Conservation (phyloP, 257 asterid species). For the Penstemon davidsonii region DNA sequence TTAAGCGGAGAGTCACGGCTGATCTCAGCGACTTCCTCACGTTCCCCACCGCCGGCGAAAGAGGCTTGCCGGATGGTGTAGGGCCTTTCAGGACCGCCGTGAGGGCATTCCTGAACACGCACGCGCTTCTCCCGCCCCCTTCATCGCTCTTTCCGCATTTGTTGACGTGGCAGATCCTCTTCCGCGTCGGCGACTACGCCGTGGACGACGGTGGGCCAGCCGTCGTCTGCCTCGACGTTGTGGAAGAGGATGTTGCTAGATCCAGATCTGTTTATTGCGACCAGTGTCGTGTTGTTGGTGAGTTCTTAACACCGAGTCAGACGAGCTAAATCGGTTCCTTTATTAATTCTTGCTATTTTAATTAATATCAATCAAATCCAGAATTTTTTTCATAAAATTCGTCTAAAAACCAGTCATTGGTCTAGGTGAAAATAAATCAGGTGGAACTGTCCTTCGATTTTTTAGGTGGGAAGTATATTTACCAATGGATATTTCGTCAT, state of each 20-base stretch:
- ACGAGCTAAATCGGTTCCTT: conserved; percentile 29
- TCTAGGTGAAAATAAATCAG: not conserved
- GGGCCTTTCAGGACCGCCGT: conserved; percentile 68
- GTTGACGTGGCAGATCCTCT: conserved; percentile 80
- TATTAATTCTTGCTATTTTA: not conserved
- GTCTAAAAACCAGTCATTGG: not conserved
- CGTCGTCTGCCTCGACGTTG: conserved; percentile 70
- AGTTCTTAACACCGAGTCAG: conserved; percentile 49
- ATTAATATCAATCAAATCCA: not conserved
- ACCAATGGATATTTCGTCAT: not conserved
- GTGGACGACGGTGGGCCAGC: conserved; percentile 59
- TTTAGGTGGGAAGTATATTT: conserved; percentile 11
- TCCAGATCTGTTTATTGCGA: conserved; percentile 92
- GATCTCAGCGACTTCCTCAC: conserved; percentile 67
- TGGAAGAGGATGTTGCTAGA: conserved; percentile 93
- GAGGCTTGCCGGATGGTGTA: conserved; percentile 27
- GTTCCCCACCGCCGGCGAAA: conserved; percentile 53
- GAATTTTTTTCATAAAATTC: not conserved
- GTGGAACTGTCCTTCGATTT: too few relatives aligned
- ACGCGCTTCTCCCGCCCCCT: conserved; percentile 80
- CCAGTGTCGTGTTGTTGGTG: conserved; percentile 99
- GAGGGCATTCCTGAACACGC: conserved; percentile 46
- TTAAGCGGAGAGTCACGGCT: conserved; percentile 75
- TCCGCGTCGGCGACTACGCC: conserved; percentile 70
- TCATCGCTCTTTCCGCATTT: conserved; percentile 81